Conservation (phyloP, 306 rosid species). For the Albizia julibrissin region DNA sequence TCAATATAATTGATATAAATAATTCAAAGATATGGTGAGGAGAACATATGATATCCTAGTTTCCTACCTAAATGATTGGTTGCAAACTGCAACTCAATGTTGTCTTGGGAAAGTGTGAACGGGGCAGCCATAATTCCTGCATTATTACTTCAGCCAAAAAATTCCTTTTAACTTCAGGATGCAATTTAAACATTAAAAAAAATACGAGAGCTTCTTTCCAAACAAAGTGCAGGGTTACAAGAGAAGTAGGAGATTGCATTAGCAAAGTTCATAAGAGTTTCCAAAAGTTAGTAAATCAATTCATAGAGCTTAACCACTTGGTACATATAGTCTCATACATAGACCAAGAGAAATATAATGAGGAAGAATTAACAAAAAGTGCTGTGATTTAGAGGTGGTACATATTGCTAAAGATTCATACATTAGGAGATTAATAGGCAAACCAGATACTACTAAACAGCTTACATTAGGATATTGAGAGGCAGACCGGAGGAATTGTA, state of each 20-base stretch:
- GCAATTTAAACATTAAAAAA: not conserved
- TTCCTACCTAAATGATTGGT: conserved; percentile 75
- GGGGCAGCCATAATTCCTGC: conserved; percentile 86
- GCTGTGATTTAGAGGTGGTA: not conserved
- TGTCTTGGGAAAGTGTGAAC: conserved; percentile 67
- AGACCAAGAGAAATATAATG: not conserved
- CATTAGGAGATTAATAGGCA: conserved; percentile 69
- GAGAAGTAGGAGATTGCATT: not conserved
- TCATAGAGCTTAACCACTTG: conserved; percentile 14
- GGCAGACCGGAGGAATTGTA: conserved; percentile 63
- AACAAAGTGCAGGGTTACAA: not conserved
- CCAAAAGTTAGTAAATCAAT: conserved; percentile 1
- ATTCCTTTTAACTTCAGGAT: not conserved
- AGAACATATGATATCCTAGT: conserved; percentile 24
- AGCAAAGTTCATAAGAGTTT: not conserved
- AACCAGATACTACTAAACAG: conserved; percentile 41
- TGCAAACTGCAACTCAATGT: conserved; percentile 80
- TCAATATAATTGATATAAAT: not conserved
- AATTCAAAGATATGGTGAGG: conserved; percentile 2
- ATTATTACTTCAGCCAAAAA: conserved; percentile 64
- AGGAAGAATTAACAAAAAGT: not conserved
- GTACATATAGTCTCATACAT: not conserved
- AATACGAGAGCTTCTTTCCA: not conserved
- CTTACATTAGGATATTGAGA: conserved; percentile 78
- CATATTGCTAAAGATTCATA: conserved; percentile 35